Conservation (phyloP, 2,329 filamentous ascomycete genomes). For the Dendryphion nanum region DNA sequence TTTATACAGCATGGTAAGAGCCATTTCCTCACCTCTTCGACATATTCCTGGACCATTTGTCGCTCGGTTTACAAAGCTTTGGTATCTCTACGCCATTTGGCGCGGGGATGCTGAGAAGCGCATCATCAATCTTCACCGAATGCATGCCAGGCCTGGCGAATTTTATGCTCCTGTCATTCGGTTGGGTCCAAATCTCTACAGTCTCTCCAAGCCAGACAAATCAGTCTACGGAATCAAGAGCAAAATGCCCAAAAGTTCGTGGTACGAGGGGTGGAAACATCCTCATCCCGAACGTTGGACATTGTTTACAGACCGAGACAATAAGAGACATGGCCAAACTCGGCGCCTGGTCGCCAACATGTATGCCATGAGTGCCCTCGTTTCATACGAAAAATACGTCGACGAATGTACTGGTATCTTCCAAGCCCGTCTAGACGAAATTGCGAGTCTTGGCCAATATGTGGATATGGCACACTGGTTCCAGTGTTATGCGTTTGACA, state of each 20-base stretch:
- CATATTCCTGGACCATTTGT: neutral
- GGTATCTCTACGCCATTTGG: neutral
- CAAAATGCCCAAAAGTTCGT: neutral
- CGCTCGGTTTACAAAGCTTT: neutral
- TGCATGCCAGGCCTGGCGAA: no score
- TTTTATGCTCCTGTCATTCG: no score
- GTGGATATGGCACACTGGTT: neutral
- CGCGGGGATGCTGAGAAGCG: neutral
- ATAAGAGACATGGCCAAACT: neutral
- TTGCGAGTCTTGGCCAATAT: neutral
- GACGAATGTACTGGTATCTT: neutral
- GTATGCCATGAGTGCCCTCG: neutral
- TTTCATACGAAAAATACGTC: neutral
- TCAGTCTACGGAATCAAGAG: neutral
- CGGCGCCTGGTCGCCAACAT: neutral
- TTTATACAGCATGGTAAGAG: no score
- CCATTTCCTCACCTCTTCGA: neutral
- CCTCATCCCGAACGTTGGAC: neutral
- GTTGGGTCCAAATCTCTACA: neutral
- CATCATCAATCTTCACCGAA: neutral
- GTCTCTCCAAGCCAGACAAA: neutral
- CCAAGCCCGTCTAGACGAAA: neutral
- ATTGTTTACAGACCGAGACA: neutral
- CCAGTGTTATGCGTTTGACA: conserved; percentile 1
- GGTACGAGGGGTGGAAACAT: neutral